These are phyloP conservation scores for Kandelia obovata DNA, from an alignment of 345 rosid genomes.

Conservation along the genomic window DNA sequence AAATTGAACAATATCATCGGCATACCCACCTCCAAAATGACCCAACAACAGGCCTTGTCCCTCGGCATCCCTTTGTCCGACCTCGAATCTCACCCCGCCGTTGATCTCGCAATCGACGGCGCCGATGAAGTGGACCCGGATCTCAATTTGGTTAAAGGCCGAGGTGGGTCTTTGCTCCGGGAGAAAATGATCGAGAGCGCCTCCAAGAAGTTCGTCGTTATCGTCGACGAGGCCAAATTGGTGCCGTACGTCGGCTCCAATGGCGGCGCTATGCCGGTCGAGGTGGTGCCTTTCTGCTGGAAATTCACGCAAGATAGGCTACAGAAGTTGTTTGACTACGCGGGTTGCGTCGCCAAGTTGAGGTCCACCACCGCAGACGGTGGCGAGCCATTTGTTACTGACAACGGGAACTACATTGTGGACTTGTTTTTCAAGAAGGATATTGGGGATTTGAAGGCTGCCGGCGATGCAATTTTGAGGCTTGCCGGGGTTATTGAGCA, in stretches of 20 bases:
- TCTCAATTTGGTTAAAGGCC: slow-evolving; percentile 82
- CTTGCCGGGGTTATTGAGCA: slow-evolving; percentile 91
- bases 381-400: slow-evolving; percentile 64
- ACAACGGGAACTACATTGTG: slow-evolving; percentile 77
- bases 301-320: slow-evolving; percentile 59
- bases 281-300: slow-evolving; percentile 84
- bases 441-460: slow-evolving; percentile 69
- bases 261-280: slow-evolving; percentile 85
- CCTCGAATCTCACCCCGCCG: slow-evolving; percentile 60
- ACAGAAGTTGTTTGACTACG: slow-evolving; percentile 42
- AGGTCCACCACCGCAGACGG: slow-evolving; percentile 20
- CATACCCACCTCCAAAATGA: slow-evolving; percentile 77
- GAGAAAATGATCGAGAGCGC: slow-evolving; percentile 96
- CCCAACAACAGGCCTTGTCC: slow-evolving; percentile 74
- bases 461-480: slow-evolving; percentile 68
- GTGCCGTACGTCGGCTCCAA: slow-evolving; percentile 68
- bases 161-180: slow-evolving; percentile 85
- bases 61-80: slow-evolving; percentile 78
- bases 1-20: slow-evolving; percentile 65
- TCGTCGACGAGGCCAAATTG: slow-evolving; percentile 66
- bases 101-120: slow-evolving; percentile 92
- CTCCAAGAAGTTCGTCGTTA: slow-evolving; percentile 64
- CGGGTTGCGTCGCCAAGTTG: slow-evolving; percentile 59
- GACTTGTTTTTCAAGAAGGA: slow-evolving; percentile 69
- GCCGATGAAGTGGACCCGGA: slow-evolving; percentile 90